phyloP scores from a whole-genome alignment of 345 rosid species.

The Turnera subulata region DNA sequence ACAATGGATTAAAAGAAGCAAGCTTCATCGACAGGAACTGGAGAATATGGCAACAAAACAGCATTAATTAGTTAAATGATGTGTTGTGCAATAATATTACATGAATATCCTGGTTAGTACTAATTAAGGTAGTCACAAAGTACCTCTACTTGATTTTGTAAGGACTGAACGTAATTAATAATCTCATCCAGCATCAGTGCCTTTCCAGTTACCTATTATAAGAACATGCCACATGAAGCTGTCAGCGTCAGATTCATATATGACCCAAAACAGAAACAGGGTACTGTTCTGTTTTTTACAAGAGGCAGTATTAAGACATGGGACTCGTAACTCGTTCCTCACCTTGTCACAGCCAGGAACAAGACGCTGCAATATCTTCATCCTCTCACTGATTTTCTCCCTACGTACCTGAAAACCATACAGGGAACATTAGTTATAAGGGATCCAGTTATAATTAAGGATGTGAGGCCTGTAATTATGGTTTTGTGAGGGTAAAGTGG shows the following conservation, averaged over 20 bases:
- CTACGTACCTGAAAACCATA: constrained; percentile 54
- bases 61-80: not conserved
- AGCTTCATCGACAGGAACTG: constrained; percentile 81
- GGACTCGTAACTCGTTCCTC: not conserved
- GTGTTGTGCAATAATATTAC: not conserved
- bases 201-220: constrained; percentile 63
- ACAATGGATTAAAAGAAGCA: constrained; percentile 55
- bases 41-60: not conserved
- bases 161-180: constrained; percentile 67
- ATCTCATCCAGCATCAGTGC: constrained; percentile 86
- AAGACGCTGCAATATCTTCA: constrained; percentile 53
- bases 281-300: not conserved
- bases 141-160: constrained; percentile 78
- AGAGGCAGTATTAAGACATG: constrained; percentile 12
- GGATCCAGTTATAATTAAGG: too few relatives aligned
- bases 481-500: constrained; percentile 8
- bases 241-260: constrained; percentile 15
- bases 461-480: too few relatives aligned
- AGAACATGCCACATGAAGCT: constrained; percentile 34
- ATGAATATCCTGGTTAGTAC: not conserved
- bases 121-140: too few relatives aligned
- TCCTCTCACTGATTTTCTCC: constrained; percentile 73
- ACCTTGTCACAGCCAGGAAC: constrained; percentile 92
- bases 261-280: not conserved
- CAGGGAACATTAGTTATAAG: not conserved